Conservation (phyloP, 129 eudicot genomes). For the Artemisia tridentata region DNA sequence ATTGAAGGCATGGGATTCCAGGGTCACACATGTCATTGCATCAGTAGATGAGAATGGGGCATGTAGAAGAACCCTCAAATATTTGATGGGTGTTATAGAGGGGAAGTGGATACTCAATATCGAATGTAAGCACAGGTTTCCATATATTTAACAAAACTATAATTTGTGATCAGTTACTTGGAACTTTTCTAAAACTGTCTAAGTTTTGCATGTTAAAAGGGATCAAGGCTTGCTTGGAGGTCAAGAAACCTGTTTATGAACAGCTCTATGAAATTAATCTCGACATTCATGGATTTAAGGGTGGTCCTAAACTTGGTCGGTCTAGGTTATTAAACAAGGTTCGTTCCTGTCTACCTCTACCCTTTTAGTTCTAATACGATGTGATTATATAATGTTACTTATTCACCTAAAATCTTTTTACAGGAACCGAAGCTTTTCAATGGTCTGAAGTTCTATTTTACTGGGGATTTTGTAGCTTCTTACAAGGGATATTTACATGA, state of each 20-base stretch:
- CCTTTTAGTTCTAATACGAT: neutral
- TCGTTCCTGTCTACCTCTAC: neutral
- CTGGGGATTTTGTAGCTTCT: constrained; percentile 70
- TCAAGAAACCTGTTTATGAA: constrained; percentile 69
- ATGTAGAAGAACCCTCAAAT: constrained; percentile 88
- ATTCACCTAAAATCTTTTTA: constrained; percentile 11
- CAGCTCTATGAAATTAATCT: constrained; percentile 59
- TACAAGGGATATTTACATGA: constrained; percentile 84
- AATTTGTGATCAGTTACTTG: neutral
- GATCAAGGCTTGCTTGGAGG: constrained; percentile 82
- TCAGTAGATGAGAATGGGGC: constrained; percentile 87
- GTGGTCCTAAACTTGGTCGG: constrained; percentile 88
- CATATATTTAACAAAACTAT: neutral
- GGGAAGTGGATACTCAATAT: constrained; percentile 88
- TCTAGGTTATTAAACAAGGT: constrained; percentile 74
- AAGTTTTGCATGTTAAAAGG: constrained; percentile 37
- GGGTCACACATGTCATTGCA: constrained; percentile 87
- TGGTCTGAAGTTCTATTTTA: constrained; percentile 56
- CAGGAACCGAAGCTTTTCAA: constrained; percentile 83
- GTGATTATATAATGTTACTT: neutral
- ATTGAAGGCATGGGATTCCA: constrained; percentile 69
- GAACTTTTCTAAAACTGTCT: neutral
- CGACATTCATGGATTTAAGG: constrained; percentile 79
- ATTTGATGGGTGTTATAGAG: constrained; percentile 86
- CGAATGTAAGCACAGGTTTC: constrained; percentile 52